phyloP scores from a whole-genome alignment of 257 asterid genomes.

The Schizonepeta tenuifolia region DNA sequence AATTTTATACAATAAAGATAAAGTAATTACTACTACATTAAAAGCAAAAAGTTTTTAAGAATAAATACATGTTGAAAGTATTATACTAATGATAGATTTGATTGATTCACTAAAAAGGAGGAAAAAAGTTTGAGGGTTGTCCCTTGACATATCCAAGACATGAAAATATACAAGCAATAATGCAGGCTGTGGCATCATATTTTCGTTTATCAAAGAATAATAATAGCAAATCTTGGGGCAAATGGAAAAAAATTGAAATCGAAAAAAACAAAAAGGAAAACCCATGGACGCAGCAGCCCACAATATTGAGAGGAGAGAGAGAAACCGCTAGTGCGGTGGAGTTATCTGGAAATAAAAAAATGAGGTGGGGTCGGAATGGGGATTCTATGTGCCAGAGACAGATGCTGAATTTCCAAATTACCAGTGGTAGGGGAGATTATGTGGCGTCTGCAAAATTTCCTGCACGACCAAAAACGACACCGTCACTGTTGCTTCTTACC shows the following conservation, averaged over 20 bases:
- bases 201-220: conserved; percentile 11
- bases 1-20: too few relatives aligned
- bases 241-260: neutral
- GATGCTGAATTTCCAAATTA: neutral
- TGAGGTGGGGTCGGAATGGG: conserved; percentile 27
- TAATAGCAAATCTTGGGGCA: neutral
- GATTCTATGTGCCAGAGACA: conserved; percentile 26
- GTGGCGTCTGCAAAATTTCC: conserved; percentile 20
- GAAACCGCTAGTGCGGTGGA: conserved; percentile 41
- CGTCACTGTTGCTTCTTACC: conserved; percentile 28
- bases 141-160: conserved; percentile 26
- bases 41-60: neutral
- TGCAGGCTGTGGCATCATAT: conserved; percentile 34
- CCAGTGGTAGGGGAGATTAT: neutral
- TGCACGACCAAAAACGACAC: conserved; percentile 28
- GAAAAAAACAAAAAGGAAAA: neutral
- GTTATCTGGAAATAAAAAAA: conserved; percentile 19
- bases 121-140: neutral
- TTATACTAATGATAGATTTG: conserved; percentile 1
- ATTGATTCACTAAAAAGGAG: conserved; percentile 17
- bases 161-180: conserved; percentile 34
- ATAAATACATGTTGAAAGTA: neutral
- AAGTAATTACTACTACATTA: neutral
- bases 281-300: conserved; percentile 37
- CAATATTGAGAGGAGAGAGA: conserved; percentile 32